Conservation (phyloP, 2,329 filamentous ascomycete species). For the Malbranchea zuffiana region DNA sequence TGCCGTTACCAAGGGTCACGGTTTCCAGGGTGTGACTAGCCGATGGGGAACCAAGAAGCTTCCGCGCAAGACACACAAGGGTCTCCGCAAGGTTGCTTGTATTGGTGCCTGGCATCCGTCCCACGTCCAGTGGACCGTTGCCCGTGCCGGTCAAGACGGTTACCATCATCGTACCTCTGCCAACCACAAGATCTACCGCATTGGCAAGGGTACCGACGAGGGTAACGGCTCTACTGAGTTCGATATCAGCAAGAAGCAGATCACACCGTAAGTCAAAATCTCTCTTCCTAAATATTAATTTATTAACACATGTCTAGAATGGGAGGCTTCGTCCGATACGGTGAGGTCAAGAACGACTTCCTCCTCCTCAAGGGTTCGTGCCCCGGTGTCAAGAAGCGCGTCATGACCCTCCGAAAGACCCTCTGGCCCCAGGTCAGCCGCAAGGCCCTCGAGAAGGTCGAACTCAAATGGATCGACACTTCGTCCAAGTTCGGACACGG, state of each 20-base stretch:
- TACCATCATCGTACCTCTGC: conserved; percentile 99
- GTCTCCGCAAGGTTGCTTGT: conserved; percentile 99
- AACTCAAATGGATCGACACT: conserved; percentile 99
- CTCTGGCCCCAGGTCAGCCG: conserved; percentile 96
- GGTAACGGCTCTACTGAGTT: conserved; percentile 89
- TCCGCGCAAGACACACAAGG: conserved; percentile 99
- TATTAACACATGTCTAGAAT: conserved; percentile 50
- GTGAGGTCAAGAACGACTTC: conserved; percentile 99
- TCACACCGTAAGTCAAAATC: conserved; percentile 76
- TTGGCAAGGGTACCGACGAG: conserved; percentile 84
- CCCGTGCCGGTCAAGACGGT: conserved; percentile 97
- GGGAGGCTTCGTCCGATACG: conserved; percentile 98
- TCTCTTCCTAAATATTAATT: conserved; percentile 2
- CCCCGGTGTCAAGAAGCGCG: conserved; percentile 97
- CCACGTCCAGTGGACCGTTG: conserved; percentile 99
- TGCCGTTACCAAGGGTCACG: conserved; percentile 99
- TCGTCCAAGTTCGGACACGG: conserved; percentile 99
- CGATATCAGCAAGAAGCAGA: conserved; percentile 98
- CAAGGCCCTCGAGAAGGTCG: conserved; percentile 95
- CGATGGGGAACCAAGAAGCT: conserved; percentile 99
- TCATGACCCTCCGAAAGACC: conserved; percentile 97
- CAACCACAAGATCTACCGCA: conserved; percentile 99
- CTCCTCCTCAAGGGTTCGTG: conserved; percentile 95
- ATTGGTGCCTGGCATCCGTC: conserved; percentile 99
- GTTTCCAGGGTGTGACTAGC: conserved; percentile 91